Evolutionary conservation across 495 filamentous ascomycete genomes (phyloP).

Genomic region (Evansstolkia leycettana): DNA sequence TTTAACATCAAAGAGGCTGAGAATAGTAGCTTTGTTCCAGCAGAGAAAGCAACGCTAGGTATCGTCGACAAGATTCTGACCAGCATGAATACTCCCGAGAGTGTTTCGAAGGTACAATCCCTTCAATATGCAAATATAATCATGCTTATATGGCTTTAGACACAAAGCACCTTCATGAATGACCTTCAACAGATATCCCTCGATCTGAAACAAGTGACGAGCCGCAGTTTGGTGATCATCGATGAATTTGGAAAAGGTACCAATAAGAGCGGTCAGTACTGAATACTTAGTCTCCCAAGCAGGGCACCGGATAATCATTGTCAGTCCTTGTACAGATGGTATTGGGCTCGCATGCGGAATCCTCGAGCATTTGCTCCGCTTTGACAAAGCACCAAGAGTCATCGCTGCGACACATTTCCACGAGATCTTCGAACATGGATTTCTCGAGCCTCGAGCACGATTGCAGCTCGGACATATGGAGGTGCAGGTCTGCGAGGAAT

Average conservation of each 20-base stretch:
- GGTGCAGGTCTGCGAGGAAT: conserved; percentile 53
- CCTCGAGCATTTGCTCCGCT: conserved; percentile 58
- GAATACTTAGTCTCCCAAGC: background rate
- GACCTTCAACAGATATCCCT: conserved; percentile 84
- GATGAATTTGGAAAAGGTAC: conserved; percentile 98
- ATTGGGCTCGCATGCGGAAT: conserved; percentile 77
- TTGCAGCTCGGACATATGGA: conserved; percentile 80
- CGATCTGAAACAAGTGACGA: conserved; percentile 64
- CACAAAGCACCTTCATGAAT: conserved; percentile 87
- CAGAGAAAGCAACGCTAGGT: conserved; percentile 65
- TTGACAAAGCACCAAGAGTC: conserved; percentile 61
- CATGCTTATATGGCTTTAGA: conserved; percentile 18
- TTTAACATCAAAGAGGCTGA: background rate
- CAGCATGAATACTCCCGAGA: conserved; percentile 76
- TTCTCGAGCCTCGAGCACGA: conserved; percentile 43
- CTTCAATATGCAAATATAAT: background rate
- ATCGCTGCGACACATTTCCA: conserved; percentile 89
- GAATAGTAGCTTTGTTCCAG: conserved; percentile 61
- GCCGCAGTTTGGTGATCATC: conserved; percentile 67
- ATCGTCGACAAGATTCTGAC: conserved; percentile 90
- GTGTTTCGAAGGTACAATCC: conserved; percentile 52
- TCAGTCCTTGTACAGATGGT: conserved; percentile 44
- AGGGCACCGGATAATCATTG: conserved; percentile 1
- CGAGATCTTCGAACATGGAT: conserved; percentile 73
- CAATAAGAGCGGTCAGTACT: conserved; percentile 42